Conservation (phyloP, 495 filamentous ascomycete species). For the Hyaloscypha hepaticicola region DNA sequence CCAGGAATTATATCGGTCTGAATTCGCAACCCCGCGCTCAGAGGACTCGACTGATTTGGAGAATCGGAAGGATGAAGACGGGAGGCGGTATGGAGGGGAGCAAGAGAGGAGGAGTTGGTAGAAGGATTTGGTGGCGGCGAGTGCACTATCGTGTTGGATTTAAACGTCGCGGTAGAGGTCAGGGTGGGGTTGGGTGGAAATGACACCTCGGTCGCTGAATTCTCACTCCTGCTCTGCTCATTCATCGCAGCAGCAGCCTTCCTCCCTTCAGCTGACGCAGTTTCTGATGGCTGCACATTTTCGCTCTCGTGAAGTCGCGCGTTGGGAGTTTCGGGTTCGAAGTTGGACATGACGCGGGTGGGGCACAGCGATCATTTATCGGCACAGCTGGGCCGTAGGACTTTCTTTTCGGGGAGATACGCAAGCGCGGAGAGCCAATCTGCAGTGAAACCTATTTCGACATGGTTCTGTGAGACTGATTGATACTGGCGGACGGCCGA, state of each 20-base stretch:
- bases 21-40: conserved; percentile 37
- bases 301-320: conserved; percentile 10
- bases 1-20: conserved; percentile 37
- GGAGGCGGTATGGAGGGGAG: conserved; percentile 18
- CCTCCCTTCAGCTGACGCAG: conserved; percentile 11
- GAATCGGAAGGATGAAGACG: conserved; percentile 12
- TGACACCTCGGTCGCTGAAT: conserved; percentile 14
- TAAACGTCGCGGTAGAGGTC: conserved; percentile 13
- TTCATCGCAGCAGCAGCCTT: conserved; percentile 12
- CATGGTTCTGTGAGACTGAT: conserved; percentile 14
- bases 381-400: background rate
- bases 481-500: conserved; percentile 13
- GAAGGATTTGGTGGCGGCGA: conserved; percentile 23
- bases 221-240: conserved; percentile 14
- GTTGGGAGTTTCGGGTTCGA: conserved; percentile 19
- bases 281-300: background rate
- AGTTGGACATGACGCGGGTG: conserved; percentile 27
- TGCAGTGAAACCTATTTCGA: conserved; percentile 17
- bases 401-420: conserved; percentile 2
- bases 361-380: background rate
- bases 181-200: conserved; percentile 13
- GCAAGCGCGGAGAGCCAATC: background rate
- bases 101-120: background rate
- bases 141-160: conserved; percentile 29
- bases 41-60: conserved; percentile 27